Conservation (phyloP, 2,329 filamentous ascomycete genomes). For the Ceratocystis alfenasii region DNA sequence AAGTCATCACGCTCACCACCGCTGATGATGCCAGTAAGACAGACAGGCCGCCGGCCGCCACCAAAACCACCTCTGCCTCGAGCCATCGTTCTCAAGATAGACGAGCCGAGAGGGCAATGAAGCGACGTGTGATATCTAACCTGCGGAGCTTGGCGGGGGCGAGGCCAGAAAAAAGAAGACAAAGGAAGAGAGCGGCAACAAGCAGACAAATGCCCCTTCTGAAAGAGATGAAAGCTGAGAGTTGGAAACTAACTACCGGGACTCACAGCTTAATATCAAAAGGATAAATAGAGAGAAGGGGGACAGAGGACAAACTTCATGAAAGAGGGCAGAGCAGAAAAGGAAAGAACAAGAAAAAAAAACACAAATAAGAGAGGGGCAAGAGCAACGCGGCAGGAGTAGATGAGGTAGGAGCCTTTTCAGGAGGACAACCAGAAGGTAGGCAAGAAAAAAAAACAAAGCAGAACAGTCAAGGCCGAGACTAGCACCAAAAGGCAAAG, state of each 20-base stretch:
- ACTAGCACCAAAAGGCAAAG: background rate
- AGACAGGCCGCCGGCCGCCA: conserved; percentile 36
- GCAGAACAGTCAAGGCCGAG: background rate
- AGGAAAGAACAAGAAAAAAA: conserved; percentile 6
- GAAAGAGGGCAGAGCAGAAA: background rate
- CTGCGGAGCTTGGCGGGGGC: background rate
- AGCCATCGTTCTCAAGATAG: conserved; percentile 29
- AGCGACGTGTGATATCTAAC: background rate
- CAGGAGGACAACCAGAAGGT: background rate
- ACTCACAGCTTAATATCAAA: background rate
- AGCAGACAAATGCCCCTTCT: background rate
- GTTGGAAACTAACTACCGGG: no score
- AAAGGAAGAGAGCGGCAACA: background rate
- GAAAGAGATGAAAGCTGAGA: conserved; percentile 9
- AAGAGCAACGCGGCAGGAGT: background rate
- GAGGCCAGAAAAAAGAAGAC: background rate
- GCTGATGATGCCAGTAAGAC: conserved; percentile 40
- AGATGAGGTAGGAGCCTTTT: background rate
- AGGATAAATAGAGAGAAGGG: background rate
- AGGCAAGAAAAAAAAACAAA: conserved; percentile 11
- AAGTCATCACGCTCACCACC: conserved; percentile 41
- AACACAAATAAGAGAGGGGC: conserved; percentile 16
- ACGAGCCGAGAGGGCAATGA: background rate
- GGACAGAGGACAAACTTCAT: no score
- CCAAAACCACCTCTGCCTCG: conserved; percentile 30